Evolutionary conservation across 805 yeast genomes (phyloP), one percentile per base, ranked within the genome.

Genomic region (Tetrapisispora fleetii): DNA sequence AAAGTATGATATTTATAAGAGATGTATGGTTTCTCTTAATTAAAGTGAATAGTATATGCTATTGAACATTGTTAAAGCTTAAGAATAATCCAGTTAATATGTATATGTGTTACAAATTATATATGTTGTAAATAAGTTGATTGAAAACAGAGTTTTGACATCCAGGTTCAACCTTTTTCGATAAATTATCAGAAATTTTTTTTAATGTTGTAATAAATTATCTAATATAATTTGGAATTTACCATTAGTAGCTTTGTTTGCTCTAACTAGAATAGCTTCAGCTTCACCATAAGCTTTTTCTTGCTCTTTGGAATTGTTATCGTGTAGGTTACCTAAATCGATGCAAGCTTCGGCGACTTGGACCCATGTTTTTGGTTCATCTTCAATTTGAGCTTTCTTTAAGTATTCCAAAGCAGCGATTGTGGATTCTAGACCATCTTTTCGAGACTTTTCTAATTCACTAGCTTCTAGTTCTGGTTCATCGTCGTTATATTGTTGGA

Each of bases 321-420:
- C 85, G 51, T 75, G 72, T 45, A 89, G 62, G 57, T 89, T 90
- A 16, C 90, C 96, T 55, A 85, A 68, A 16, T 84, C 78, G 35
- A 91, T 86, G 58, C 79, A 71, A 1, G 95, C 90, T 64, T 91
- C 98, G 1, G 96, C 96, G 42, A 85, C 74, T 58, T 79, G 77
- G 13, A 82, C 95, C 86, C 91, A 84, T 5, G 84, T 73, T 50
- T 81, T 83, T 0, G 95, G 95, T 38, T 83, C 87, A 42, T 81
- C 85, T 18, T 78, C 80, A 45, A 79, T 79, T 62, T 81, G 78
- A 0, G 89, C 83, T 48, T 70, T 67, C 48, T 71, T 65, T 48
- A 89, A 69, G 58, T 77, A 77, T 37, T 71, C 67, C 24, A 85
- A 69, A 0, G 95, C 95, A 18, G 64, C 67, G 10, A 63, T 56